phyloP scores from a whole-genome alignment of 345 rosid genomes.

The Acer saccharum region DNA sequence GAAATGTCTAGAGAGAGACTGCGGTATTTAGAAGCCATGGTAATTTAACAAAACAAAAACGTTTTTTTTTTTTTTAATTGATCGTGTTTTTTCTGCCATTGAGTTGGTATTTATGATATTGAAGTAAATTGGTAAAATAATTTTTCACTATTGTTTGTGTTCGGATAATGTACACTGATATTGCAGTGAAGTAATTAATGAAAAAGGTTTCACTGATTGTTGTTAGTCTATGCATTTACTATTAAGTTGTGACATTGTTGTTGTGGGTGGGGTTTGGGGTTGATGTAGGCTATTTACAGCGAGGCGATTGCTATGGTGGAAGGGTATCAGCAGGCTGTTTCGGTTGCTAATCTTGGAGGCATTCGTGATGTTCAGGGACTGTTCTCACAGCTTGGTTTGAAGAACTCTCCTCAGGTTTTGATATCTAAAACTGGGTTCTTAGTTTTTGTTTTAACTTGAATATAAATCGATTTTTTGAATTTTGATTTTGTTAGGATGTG shows the following conservation, averaged over 20 bases:
- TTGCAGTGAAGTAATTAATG: too few relatives aligned
- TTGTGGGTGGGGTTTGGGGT: neutral
- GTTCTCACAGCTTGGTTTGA: slow-evolving; percentile 70
- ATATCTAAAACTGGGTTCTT: too few relatives aligned
- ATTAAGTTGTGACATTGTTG: neutral
- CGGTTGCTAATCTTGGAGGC: slow-evolving; percentile 69
- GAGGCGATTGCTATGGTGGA: slow-evolving; percentile 94
- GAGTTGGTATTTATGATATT: neutral
- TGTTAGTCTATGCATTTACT: slow-evolving; percentile 16
- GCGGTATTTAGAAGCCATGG: slow-evolving; percentile 96
- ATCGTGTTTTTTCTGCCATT: neutral
- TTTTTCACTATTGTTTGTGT: neutral
- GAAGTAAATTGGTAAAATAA: slow-evolving; percentile 7
- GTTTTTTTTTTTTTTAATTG: too few relatives aligned
- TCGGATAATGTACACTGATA: too few relatives aligned
- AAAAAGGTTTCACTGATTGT: too few relatives aligned
- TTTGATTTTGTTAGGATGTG: neutral
- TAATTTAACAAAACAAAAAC: slow-evolving; percentile 18
- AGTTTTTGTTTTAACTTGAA: too few relatives aligned
- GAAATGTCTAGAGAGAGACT: slow-evolving; percentile 91
- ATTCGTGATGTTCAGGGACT: slow-evolving; percentile 74
- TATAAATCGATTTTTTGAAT: neutral
- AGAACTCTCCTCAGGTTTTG: slow-evolving; percentile 68
- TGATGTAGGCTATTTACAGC: slow-evolving; percentile 70
- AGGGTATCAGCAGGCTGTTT: slow-evolving; percentile 88